phyloP scores from a whole-genome alignment of 1,284 basidiomycete genomes.

The Athelia sp. region DNA sequence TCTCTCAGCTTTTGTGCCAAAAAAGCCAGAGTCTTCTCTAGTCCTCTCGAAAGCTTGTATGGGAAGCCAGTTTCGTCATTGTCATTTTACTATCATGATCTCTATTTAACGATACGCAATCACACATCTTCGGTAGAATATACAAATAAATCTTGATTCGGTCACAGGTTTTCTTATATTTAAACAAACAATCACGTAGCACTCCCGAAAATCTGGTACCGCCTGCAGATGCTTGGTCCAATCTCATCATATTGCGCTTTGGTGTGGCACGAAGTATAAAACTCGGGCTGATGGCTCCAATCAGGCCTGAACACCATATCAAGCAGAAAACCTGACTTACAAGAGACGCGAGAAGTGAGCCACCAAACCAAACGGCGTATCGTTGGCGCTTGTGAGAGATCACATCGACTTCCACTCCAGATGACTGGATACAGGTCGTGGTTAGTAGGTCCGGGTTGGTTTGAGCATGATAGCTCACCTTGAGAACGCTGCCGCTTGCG shows the following conservation, averaged over 20 bases:
- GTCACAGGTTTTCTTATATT: background rate
- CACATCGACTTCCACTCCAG: slow-evolving; percentile 94
- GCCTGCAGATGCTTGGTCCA: slow-evolving; percentile 91
- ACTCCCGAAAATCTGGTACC: slow-evolving; percentile 93
- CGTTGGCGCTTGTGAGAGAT: slow-evolving; percentile 98
- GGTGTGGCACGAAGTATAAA: slow-evolving; percentile 96
- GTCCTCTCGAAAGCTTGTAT: no score
- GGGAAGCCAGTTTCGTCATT: no score
- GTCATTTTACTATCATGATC: no score
- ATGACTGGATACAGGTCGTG: slow-evolving; percentile 52
- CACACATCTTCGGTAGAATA: no score
- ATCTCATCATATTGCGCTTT: slow-evolving; percentile 98
- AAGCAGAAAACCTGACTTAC: slow-evolving; percentile 39
- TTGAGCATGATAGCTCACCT: slow-evolving; percentile 41
- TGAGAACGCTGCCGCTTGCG: slow-evolving; percentile 73
- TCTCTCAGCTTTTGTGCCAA: no score
- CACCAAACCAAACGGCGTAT: slow-evolving; percentile 99
- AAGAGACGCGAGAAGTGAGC: slow-evolving; percentile 87
- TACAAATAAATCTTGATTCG: no score
- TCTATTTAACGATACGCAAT: slow-evolving; percentile 1
- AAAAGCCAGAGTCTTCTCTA: no score
- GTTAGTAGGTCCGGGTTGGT: slow-evolving; percentile 1
- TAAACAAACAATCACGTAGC: slow-evolving; percentile 61
- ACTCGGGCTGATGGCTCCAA: slow-evolving; percentile 69
- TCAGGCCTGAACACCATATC: slow-evolving; percentile 9